Evolutionary conservation across 345 rosid genomes (phyloP), one percentile per base, ranked within the genome.

Genomic region (Eucalyptus lansdowneana): DNA sequence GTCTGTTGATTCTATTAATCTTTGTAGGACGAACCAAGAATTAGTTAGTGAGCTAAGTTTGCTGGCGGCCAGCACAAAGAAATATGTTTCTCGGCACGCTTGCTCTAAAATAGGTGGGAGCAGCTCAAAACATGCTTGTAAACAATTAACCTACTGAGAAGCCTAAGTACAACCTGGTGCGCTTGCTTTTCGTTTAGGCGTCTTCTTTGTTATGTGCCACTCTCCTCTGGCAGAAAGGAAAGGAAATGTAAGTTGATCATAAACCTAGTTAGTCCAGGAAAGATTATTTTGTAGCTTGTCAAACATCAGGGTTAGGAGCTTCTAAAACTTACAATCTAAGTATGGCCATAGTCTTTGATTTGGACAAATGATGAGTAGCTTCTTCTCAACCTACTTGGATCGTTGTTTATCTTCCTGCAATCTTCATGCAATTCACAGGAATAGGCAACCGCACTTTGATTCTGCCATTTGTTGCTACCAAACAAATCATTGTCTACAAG

Each of bases 281-380:
- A 65, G 8, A 65, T n/a, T 65, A 1, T 65, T 65, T 14, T 7
- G 40, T 65, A 65, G 37, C 40, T 65, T 65, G 76, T n/a, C 76
- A 65, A 65, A 65, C 76, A 65, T n/a, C 40, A 31, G 76, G 76
- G 4, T n/a, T 65, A 65, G 3, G 19, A 65, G 40, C 40, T 47
- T 40, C 37, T 50, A 85, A 25, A 40, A 27, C 9, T 45, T 34
- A 31, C 50, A 40, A 37, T 42, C 45, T 80, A 44, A 83, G 50
- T 51, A 67, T 34, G 56, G 47, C 81, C 44, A n/a, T 47, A 4
- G 8, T 76, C 27, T n/a, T 88, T 8, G 22, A 37, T 47, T 7
- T 89, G 88, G 17, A 95, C 95, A 93, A 53, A 92, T 14, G 90
- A 50, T 14, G 93, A 94, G 76, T 96, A 95, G 88, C 95, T 92